These are phyloP conservation scores for Oryza meyeriana DNA, from an alignment of 176 grass and related monocot genomes.

Conservation along the genomic window DNA sequence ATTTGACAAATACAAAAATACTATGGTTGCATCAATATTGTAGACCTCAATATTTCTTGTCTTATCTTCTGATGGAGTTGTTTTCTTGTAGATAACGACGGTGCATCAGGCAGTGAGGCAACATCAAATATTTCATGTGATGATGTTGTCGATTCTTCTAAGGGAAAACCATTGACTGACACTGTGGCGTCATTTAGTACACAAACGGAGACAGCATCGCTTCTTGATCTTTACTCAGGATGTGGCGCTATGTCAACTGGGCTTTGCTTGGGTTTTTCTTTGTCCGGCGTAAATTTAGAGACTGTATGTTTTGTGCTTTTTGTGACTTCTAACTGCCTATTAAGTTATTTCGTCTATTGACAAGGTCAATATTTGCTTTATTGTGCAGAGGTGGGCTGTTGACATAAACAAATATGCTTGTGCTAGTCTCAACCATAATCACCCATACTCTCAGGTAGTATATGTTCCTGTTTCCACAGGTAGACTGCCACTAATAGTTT, in stretches of 20 bases:
- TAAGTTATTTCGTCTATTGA: too few species aligned
- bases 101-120: constrained; percentile 9
- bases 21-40: background rate
- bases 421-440: constrained; percentile 58
- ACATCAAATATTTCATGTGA: constrained; percentile 50
- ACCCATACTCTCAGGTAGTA: constrained; percentile 51
- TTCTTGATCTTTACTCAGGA: constrained; percentile 74
- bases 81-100: constrained; percentile 37
- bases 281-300: constrained; percentile 48
- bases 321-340: too few species aligned
- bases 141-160: background rate
- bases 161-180: constrained; percentile 9
- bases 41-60: background rate
- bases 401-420: constrained; percentile 65
- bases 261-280: constrained; percentile 48
- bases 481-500: background rate
- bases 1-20: too few species aligned
- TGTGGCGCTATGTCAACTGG: constrained; percentile 74
- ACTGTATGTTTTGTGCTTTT: background rate
- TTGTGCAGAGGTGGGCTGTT: constrained; percentile 58
- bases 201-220: constrained; percentile 21
- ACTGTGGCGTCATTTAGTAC: background rate
- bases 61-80: background rate
- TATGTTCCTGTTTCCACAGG: background rate
- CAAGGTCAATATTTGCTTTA: background rate